Evolutionary conservation across 164 flowering plant species (phyloP).

Genomic region (Chimonanthus praecox): DNA sequence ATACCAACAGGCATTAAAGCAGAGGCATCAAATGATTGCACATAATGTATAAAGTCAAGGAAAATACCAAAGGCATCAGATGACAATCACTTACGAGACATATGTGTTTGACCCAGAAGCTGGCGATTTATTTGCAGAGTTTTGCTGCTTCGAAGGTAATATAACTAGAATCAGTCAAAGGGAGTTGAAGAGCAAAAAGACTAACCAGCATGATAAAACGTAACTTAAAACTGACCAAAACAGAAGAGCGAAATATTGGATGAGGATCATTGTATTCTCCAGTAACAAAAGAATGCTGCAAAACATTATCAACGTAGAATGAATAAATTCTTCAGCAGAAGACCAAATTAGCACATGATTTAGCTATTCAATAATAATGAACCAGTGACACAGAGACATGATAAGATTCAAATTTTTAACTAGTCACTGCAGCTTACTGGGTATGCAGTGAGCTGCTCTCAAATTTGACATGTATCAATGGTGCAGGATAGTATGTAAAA

Average conservation of each 20-base stretch:
- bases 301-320: neutral
- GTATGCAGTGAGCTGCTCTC: neutral
- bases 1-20: conserved; percentile 2
- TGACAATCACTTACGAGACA: conserved; percentile 39
- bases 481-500: neutral
- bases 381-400: neutral
- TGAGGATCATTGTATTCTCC: conserved; percentile 33
- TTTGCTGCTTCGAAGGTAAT: conserved; percentile 31
- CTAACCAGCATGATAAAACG: neutral
- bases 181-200: neutral
- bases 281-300: conserved; percentile 70
- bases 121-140: conserved; percentile 28
- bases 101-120: conserved; percentile 29
- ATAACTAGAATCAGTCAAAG: conserved; percentile 11
- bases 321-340: neutral
- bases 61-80: neutral
- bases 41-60: neutral
- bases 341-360: neutral
- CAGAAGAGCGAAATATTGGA: conserved; percentile 23
- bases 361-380: neutral
- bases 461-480: neutral
- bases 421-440: neutral
- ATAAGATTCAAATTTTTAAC: neutral
- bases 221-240: conserved; percentile 31
- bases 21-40: neutral